Evolutionary conservation across 1,139 yeast genomes (phyloP), one percentile per base, ranked within the genome.

Genomic region (Nakaseomyces bracarensis): DNA sequence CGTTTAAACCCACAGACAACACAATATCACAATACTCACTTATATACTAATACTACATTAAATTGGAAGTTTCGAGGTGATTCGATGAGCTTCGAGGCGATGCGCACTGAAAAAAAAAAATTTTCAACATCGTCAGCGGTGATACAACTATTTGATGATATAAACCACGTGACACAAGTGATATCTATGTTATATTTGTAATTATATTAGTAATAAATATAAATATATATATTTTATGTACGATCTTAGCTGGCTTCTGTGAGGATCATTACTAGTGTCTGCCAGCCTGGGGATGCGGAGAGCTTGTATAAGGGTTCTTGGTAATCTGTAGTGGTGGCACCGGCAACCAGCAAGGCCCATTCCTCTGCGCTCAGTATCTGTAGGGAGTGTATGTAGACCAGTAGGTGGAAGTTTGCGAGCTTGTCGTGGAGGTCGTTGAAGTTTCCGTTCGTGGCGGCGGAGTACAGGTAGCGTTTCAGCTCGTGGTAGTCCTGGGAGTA

Each of bases 391-490:
- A 87, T 55, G 58, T 78, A 84, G 4, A 71, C 61, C 43, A 89
- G 60, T 40, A 86, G 65, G 58, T 89, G 97, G 71, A 89, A 86
- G 59, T 85, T 83, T 41, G 75, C 65, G 3, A 74, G 52, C 3
- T 74, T 72, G 20, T 66, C 68, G 15, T 70, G 72, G 25, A 69
- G 54, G 21, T 56, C 54, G 35, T 46, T 50, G 43, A 61, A 58
- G 45, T 65, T 64, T 15, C 57, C 61, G 15, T 51, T 43, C 13
- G 53, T 43, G 8, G 60, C 55, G 26, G 69, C 69, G 16, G 58
- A 58, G 34, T 66, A 70, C 45, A 85, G 65, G 44, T 75, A 79
- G 25, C 62, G 56, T 36, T 68, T 68, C 36, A 79, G 53, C 42
- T 68, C 69, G n/a, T 55, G 47, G 49, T 83, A 69, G 49, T 82